Percentiles rank a stretch among this genome's conserved stretches.
phyloP scores from a whole-genome alignment of 202 grass and related monocot genomes.

The Alloteropsis angusta region DNA sequence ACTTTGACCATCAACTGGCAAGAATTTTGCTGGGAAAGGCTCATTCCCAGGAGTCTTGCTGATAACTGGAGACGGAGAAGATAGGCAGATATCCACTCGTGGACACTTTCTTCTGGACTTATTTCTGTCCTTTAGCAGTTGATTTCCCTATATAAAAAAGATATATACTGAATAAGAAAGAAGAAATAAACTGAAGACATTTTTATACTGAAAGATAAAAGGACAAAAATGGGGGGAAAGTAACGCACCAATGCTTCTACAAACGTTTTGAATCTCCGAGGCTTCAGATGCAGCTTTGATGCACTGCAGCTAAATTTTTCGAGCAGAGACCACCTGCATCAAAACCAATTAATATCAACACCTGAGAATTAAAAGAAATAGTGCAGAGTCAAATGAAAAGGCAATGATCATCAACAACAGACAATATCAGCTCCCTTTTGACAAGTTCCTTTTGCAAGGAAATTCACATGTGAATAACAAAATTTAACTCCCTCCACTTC shows the following conservation, averaged over 20 bases:
- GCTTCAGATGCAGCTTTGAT: constrained; percentile 94
- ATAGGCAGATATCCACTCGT: constrained; percentile 50
- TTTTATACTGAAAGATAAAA: constrained; percentile 1
- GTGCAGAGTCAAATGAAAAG: neutral
- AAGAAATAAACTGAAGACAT: constrained; percentile 3
- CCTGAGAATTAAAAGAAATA: constrained; percentile 15
- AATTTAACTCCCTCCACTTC: neutral
- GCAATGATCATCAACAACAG: neutral
- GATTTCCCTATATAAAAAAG: constrained; percentile 57
- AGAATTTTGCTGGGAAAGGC: constrained; percentile 44
- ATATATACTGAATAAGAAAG: constrained; percentile 16
- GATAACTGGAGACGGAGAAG: constrained; percentile 40
- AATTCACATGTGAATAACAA: neutral
- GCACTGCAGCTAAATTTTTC: constrained; percentile 96
- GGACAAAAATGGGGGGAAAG: constrained; percentile 1
- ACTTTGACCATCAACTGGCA: constrained; percentile 43
- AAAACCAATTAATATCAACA: constrained; percentile 23
- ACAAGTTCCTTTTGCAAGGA: neutral
- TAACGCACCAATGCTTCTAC: constrained; percentile 86
- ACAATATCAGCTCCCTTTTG: neutral
- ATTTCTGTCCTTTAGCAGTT: constrained; percentile 90
- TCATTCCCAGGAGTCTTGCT: constrained; percentile 48
- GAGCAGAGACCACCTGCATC: constrained; percentile 94
- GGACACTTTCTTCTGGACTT: constrained; percentile 75
- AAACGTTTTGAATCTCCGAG: constrained; percentile 97